Conservation (phyloP, 345 rosid species). For the Salix viminalis region DNA sequence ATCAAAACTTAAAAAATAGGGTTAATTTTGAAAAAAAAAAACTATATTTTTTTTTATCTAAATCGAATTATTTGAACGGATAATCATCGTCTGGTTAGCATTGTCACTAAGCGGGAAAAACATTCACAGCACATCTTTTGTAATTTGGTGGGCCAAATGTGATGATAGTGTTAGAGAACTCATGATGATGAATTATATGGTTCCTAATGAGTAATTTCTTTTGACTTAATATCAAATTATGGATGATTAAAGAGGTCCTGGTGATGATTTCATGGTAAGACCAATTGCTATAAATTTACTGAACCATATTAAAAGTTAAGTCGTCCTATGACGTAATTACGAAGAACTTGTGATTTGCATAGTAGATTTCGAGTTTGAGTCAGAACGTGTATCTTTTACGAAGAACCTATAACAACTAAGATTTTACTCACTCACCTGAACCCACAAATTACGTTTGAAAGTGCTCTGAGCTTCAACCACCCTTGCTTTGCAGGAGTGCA, state of each 20-base stretch:
- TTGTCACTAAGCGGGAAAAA: conserved; percentile 11
- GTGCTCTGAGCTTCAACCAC: background rate
- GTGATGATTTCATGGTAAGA: conserved; percentile 13
- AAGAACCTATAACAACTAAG: rapidly evolving
- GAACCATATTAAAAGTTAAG: background rate
- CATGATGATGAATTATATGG: conserved; percentile 25
- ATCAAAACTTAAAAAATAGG: too few relatives aligned
- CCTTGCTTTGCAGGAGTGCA: too few relatives aligned
- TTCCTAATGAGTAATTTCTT: conserved; percentile 12
- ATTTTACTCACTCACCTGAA: too few relatives aligned
- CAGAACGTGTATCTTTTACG: rapidly evolving
- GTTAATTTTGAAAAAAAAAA: too few relatives aligned
- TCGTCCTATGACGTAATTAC: rapidly evolving
- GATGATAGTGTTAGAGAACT: conserved; percentile 26
- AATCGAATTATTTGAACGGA: too few relatives aligned
- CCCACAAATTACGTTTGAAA: too few relatives aligned
- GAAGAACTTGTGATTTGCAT: too few relatives aligned
- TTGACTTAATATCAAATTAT: conserved; percentile 11
- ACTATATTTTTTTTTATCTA: too few relatives aligned
- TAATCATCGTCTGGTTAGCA: background rate
- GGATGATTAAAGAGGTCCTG: background rate
- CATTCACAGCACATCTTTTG: conserved; percentile 2
- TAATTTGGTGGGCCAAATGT: conserved; percentile 27
- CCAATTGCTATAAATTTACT: background rate
- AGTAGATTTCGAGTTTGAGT: rapidly evolving